Base-by-base conservation (phyloP, 305 asterid species). In the Solanum aculeatissimum region DNA sequence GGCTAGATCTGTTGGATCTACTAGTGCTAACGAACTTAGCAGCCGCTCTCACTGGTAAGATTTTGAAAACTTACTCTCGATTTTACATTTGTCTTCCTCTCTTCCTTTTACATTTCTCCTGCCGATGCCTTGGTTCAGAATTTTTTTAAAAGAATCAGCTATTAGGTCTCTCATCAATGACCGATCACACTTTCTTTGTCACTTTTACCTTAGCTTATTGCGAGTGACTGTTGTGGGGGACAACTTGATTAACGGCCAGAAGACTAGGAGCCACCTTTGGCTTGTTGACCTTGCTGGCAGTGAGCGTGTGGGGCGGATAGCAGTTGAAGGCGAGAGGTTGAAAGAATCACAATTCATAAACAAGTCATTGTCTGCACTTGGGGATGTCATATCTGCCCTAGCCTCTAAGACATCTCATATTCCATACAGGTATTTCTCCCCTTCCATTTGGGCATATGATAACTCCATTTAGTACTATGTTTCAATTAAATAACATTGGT, bases 221-320 rank as follows among this genome's bases (percentile, higher is more conserved):
- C 91, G 98, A 53, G 97, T 96, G 87, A 95, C 97, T 58, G 95
- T 93, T 55, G 87, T 87, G 85, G 97, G 97, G 72, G 95, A 96
- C 83, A 96, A 92, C 88, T 66, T 91, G 88, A 66, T 93, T 32
- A 96, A 92, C 42, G 98, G 97, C 84, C 98, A 91, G 83, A 95
- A 90, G 91, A 92, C 97, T 19, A 96, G 89, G 93, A 96, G 98
- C 91, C 93, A 93, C 88, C 91, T 96, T 89, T 96, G 99, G 99
- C 89, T 96, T 88, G 99, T 96, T 83, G 99, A 96, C 88, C 90
- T 96, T 85, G 99, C 99, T 35, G 99, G 99, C 84, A 95, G 99
- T 88, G 99, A 96, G 89, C 93, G 99, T 13, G 94, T 96, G 62
- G 97, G 99, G 84, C 92, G 90, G 90, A 94, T 91, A 84, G 98